Evolutionary conservation across 768 basidiomycete genomes (phyloP).

Genomic region (Holtermanniella nyarrowii): DNA sequence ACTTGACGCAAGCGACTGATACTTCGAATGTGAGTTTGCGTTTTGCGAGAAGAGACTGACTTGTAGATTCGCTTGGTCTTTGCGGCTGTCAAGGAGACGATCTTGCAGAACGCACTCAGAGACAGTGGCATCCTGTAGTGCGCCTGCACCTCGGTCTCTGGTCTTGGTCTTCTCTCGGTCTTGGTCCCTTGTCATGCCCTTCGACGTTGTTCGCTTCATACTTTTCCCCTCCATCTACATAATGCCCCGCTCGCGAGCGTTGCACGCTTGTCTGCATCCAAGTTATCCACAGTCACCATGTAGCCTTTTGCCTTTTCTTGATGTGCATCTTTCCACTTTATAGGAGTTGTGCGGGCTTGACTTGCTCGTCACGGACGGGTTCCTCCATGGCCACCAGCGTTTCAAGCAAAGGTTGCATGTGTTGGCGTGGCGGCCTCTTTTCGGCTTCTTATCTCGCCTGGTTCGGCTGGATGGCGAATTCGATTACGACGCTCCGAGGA

Average conservation of each 20-base stretch:
- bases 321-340: no score
- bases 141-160: background rate
- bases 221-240: no score
- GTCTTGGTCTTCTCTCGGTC: background rate
- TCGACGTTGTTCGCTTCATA: background rate
- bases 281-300: no score
- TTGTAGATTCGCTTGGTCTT: slow-evolving; percentile 57
- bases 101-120: slow-evolving; percentile 73
- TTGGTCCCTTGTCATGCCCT: background rate
- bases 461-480: no score
- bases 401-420: no score
- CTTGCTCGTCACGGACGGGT: no score
- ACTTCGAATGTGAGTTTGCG: slow-evolving; percentile 57
- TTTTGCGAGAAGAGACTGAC: background rate
- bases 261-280: background rate
- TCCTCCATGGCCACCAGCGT: no score
- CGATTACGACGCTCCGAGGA: no score
- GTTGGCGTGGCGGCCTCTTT: no score
- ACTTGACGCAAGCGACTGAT: slow-evolving; percentile 82
- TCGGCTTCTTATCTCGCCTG: no score
- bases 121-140: slow-evolving; percentile 67
- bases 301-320: no score
- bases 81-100: slow-evolving; percentile 86
- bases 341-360: no score
- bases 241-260: background rate